These are phyloP conservation scores for Trichaptum fuscoviolaceum DNA, from an alignment of 768 basidiomycete genomes.

Conservation along the genomic window DNA sequence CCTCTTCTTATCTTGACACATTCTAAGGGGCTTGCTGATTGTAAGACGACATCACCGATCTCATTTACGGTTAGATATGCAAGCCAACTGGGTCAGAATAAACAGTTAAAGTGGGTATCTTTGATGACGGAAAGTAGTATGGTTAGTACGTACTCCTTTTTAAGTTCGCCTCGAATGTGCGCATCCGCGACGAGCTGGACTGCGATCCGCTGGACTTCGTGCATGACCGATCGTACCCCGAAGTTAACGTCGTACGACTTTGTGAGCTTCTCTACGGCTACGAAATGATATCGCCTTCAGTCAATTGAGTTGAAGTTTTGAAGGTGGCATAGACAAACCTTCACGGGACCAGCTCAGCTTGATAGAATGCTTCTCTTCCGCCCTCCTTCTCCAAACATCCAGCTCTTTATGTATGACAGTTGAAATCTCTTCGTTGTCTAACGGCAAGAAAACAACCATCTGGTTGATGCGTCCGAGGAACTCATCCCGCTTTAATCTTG, in stretches of 20 bases:
- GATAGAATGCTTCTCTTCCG: slow-evolving; percentile 1
- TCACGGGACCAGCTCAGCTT: slow-evolving; percentile 2
- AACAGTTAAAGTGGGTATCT: neutral
- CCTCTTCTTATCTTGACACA: neutral
- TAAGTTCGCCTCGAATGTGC: slow-evolving; percentile 1
- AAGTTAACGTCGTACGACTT: slow-evolving; percentile 4
- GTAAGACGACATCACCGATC: neutral
- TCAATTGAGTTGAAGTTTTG: neutral
- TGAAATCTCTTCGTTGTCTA: neutral
- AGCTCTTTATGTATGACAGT: slow-evolving; percentile 1
- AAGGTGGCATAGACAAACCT: neutral
- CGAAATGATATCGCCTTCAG: neutral
- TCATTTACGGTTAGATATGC: neutral
- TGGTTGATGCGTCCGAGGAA: slow-evolving; percentile 35
- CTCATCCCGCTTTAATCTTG: slow-evolving; percentile 20
- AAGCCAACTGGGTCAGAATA: neutral
- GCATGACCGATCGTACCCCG: slow-evolving; percentile 1
- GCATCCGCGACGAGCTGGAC: neutral
- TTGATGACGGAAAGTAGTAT: no score
- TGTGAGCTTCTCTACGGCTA: neutral
- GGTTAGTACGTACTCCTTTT: neutral
- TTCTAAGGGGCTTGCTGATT: neutral
- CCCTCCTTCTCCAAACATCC: neutral
- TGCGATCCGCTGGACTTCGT: neutral
- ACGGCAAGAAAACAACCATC: slow-evolving; percentile 24